These are phyloP conservation scores for Voacanga thouarsii DNA, from an alignment of 257 asterid genomes.

Conservation along the genomic window DNA sequence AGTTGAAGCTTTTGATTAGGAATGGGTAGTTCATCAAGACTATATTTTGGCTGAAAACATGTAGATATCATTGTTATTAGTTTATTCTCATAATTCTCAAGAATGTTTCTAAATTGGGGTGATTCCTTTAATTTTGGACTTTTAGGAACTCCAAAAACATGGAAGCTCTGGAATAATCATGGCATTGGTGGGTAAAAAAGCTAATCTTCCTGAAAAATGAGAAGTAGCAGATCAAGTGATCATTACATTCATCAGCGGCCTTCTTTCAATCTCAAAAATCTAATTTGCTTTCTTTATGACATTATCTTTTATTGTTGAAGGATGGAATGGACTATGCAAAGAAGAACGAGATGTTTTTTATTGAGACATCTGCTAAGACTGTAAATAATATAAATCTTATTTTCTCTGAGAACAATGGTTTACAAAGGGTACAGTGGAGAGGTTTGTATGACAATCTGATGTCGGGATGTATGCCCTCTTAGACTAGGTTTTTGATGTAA, in stretches of 20 bases:
- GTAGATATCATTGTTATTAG: too few relatives aligned
- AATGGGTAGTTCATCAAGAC: too few relatives aligned
- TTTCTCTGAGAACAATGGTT: too few relatives aligned
- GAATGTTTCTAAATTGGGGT: background rate
- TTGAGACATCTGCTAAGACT: conserved; percentile 98
- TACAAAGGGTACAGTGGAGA: too few relatives aligned
- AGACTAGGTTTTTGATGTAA: too few relatives aligned
- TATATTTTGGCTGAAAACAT: too few relatives aligned
- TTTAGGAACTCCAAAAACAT: conserved; percentile 89
- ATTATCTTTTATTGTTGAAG: conserved; percentile 33
- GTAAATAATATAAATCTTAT: conserved; percentile 99
- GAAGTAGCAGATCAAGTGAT: conserved; percentile 83
- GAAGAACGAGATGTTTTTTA: conserved; percentile 94
- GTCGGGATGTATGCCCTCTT: too few relatives aligned
- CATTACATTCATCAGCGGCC: background rate
- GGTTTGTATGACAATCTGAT: too few relatives aligned
- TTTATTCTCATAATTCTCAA: background rate
- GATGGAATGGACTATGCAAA: conserved; percentile 84
- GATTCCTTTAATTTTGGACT: conserved; percentile 2
- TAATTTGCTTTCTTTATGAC: conserved; percentile 10
- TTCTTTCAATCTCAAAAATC: conserved; percentile 4
- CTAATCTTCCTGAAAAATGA: conserved; percentile 85
- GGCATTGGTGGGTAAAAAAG: conserved; percentile 99
- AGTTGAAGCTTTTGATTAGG: too few relatives aligned
- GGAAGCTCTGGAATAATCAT: conserved; percentile 93